These are phyloP conservation scores for Sanghuangporus sanghuang DNA, from an alignment of 1,284 basidiomycete species.

Conservation along the genomic window DNA sequence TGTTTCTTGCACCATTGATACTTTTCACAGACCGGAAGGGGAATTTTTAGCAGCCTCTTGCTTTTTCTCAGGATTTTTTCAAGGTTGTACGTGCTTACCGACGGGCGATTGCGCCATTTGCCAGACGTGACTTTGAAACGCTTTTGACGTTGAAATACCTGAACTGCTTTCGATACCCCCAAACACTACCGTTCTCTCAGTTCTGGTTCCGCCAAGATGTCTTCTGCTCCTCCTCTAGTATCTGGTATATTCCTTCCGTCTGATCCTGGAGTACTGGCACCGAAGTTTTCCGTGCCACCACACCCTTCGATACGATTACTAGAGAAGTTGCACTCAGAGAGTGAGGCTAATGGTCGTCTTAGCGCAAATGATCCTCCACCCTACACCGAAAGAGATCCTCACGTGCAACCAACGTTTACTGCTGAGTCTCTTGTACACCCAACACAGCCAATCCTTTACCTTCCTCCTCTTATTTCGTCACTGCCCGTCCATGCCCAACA, in stretches of 20 bases:
- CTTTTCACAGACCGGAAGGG: background rate
- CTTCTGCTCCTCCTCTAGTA: background rate
- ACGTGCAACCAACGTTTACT: constrained; percentile 15
- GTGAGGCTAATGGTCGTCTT: background rate
- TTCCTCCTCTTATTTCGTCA: constrained; percentile 18
- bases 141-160: background rate
- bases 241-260: background rate
- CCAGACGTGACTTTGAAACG: background rate
- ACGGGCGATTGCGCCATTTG: background rate
- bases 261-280: background rate
- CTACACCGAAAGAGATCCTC: constrained; percentile 12
- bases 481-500: constrained; percentile 1
- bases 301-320: constrained; percentile 7
- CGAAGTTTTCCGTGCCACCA: constrained; percentile 11
- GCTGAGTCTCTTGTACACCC: constrained; percentile 7
- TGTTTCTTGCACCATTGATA: background rate
- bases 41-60: background rate
- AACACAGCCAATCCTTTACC: constrained; percentile 14
- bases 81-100: background rate
- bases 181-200: background rate
- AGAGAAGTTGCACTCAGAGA: background rate
- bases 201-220: background rate
- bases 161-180: background rate
- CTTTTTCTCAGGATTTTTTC: background rate
- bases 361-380: constrained; percentile 7